Evolutionary conservation across 1,139 yeast genomes (phyloP).

Genomic region (Saccharomyces hybrid): DNA sequence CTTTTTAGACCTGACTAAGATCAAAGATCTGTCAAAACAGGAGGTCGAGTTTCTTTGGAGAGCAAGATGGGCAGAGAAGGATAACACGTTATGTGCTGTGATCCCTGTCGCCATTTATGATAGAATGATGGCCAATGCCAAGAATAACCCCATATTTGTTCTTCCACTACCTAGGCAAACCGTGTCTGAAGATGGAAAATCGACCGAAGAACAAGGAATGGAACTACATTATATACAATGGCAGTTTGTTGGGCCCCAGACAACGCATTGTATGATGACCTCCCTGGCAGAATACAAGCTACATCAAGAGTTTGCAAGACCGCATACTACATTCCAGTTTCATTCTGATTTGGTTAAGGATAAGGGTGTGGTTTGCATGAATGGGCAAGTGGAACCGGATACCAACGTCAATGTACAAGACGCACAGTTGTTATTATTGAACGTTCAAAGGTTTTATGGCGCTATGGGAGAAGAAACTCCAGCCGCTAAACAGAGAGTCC

Average conservation of each 20-base stretch:
- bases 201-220: constrained; percentile 20
- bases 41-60: constrained; percentile 86
- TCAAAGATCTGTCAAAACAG: constrained; percentile 45
- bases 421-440: constrained; percentile 70
- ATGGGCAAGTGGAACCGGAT: constrained; percentile 74
- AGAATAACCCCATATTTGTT: constrained; percentile 65
- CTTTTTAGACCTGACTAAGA: constrained; percentile 62
- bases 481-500: constrained; percentile 43
- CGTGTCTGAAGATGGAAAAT: constrained; percentile 6
- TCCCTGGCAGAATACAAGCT: constrained; percentile 87
- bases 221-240: constrained; percentile 94
- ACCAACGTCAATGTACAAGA: constrained; percentile 53
- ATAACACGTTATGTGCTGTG: constrained; percentile 57
- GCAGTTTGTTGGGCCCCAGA: constrained; percentile 78
- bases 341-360: constrained; percentile 67
- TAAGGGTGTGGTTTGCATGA: constrained; percentile 72
- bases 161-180: constrained; percentile 55
- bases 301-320: constrained; percentile 86
- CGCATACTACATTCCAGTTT: constrained; percentile 85
- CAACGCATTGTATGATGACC: constrained; percentile 86
- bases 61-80: constrained; percentile 65
- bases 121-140: constrained; percentile 57
- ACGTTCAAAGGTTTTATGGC: constrained; percentile 85
- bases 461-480: constrained; percentile 43
- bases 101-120: constrained; percentile 51